Base-by-base conservation (phyloP, 2,329 filamentous ascomycete species). In the Colletotrichum cordylinicola region DNA sequence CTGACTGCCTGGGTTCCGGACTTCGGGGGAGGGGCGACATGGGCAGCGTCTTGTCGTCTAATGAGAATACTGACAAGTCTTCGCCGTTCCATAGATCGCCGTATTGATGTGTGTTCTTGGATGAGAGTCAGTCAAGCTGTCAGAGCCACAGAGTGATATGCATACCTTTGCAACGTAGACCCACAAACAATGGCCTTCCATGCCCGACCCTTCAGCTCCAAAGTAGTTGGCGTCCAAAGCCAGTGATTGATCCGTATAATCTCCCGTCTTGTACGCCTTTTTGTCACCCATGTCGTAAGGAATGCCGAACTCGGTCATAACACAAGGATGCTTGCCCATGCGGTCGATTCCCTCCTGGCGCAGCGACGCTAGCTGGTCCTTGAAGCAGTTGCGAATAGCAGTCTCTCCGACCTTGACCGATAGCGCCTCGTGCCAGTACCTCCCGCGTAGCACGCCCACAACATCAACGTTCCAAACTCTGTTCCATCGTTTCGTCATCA, bases 401-500 rank as follows among this genome's bases (percentile, higher is more conserved):
- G 93, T 94, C 86, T 98, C 96, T 64, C 97, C 97, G 62, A 99
- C 89, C 81, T 96, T 97, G 83, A 99, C 94, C 5, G 95, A 97
- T 82, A 99, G 96, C 1, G 95, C 95, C 15, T 97, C 97, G 27
- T 94, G 94, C 79, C 94, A 88, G 82, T 99, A 99, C 78, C 93
- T 94, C 15, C 97, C 97, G 61, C 97, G 93, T 58, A 99, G 88
- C 16, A 99, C 91, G 4, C 97, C 97, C 67, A 99, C 92, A 6
- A 99, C 95, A 82, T 99, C 97, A 9, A 99, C 94, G 79, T 99
- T 99, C 94, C 97, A 99, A 18, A 94, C 93, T 52, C 96, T 94
- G 82, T 98, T 99, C 97, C 97, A 99, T 84, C 98, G 98, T 86
- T 99, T 99, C 15, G 95, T 98, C 90, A 99, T 94, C 6, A 99